These are phyloP conservation scores for Zasmidium cellare DNA, from an alignment of 2,329 filamentous ascomycete species.

Conservation along the genomic window DNA sequence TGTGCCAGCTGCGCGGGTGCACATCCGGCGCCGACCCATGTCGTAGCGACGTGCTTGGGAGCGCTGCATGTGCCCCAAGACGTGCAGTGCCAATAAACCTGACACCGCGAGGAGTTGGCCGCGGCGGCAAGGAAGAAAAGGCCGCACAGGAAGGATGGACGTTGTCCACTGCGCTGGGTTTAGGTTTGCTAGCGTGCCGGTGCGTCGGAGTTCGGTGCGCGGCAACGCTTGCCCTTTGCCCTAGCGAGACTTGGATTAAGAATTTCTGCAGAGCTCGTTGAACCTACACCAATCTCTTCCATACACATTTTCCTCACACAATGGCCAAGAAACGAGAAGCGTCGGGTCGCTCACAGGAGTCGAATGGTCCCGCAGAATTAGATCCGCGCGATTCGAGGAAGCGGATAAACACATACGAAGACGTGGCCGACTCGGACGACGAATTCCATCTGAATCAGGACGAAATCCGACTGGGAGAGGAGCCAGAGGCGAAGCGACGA, in stretches of 20 bases:
- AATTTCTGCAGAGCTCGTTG: background rate
- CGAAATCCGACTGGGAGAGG: constrained; percentile 81
- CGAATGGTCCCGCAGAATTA: constrained; percentile 8
- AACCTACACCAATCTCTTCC: background rate
- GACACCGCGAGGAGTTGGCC: background rate
- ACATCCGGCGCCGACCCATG: background rate
- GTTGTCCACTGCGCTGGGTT: background rate
- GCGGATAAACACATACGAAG: constrained; percentile 64
- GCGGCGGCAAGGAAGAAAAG: background rate
- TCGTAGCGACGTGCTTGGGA: background rate
- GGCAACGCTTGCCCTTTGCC: background rate
- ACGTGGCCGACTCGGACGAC: constrained; percentile 91
- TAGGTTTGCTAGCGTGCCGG: background rate
- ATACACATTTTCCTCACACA: constrained; percentile 4
- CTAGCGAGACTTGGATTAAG: background rate
- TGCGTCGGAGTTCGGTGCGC: background rate
- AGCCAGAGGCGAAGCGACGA: constrained; percentile 73
- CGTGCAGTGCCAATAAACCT: background rate
- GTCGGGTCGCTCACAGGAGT: constrained; percentile 9
- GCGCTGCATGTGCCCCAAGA: background rate
- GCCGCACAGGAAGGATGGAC: background rate
- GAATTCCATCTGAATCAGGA: constrained; percentile 88
- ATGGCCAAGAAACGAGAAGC: constrained; percentile 51
- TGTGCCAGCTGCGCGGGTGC: background rate
- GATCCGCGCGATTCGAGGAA: constrained; percentile 51